Evolutionary conservation across 768 basidiomycete species (phyloP).

Genomic region (Fomitopsis pulvina): DNA sequence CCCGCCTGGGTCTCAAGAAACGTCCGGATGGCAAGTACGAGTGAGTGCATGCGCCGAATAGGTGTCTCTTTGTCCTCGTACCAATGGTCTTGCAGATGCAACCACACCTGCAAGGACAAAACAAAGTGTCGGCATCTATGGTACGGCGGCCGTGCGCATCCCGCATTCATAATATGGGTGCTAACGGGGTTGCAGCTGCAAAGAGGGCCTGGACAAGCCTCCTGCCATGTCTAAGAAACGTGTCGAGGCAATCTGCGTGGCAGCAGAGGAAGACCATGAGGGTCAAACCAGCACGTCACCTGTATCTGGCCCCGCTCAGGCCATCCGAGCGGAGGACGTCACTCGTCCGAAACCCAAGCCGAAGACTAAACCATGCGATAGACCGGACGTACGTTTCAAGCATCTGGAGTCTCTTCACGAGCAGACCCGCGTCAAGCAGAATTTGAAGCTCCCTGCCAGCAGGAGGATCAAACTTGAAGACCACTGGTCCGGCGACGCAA

Average conservation of each 20-base stretch:
- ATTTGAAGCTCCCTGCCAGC: conserved; percentile 24
- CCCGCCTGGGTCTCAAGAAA: conserved; percentile 24
- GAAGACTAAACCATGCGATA: conserved; percentile 16
- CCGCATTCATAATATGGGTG: neutral
- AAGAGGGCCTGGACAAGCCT: conserved; percentile 58
- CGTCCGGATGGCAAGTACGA: conserved; percentile 59
- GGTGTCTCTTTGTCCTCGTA: neutral
- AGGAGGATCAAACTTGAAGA: conserved; percentile 39
- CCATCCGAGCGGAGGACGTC: neutral
- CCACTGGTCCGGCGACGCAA: conserved; percentile 1
- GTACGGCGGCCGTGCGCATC: conserved; percentile 32
- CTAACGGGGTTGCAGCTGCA: conserved; percentile 44
- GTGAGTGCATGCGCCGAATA: conserved; percentile 37
- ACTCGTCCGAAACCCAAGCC: conserved; percentile 13
- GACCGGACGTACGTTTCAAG: conserved; percentile 26
- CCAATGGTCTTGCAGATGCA: conserved; percentile 44
- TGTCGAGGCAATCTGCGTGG: conserved; percentile 12
- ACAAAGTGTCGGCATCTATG: conserved; percentile 69
- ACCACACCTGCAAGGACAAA: conserved; percentile 78
- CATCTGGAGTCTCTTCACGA: conserved; percentile 39
- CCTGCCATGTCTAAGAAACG: conserved; percentile 32
- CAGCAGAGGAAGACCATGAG: neutral
- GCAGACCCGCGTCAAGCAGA: conserved; percentile 34
- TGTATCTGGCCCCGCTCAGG: neutral
- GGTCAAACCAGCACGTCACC: neutral